Conservation (phyloP, 2,329 filamentous ascomycete genomes). For the Cadophora gregata region DNA sequence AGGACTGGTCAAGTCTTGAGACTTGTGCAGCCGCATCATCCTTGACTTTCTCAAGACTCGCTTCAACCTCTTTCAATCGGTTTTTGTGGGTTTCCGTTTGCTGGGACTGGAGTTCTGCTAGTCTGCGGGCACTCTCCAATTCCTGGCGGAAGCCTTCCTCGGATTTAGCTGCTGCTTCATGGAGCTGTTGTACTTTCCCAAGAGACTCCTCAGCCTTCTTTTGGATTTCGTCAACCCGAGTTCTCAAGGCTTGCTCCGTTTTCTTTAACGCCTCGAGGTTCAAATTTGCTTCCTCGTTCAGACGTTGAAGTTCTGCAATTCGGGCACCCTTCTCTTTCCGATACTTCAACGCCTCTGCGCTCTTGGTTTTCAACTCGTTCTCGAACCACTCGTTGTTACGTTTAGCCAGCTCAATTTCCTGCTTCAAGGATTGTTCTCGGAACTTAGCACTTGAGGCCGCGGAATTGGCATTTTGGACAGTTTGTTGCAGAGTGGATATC, state of each 20-base stretch:
- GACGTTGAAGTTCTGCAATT: constrained; percentile 85
- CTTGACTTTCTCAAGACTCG: constrained; percentile 61
- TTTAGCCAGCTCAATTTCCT: constrained; percentile 87
- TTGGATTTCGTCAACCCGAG: constrained; percentile 82
- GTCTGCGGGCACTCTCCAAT: constrained; percentile 77
- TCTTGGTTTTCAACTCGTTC: constrained; percentile 88
- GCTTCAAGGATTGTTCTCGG: constrained; percentile 86
- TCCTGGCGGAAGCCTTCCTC: constrained; percentile 88
- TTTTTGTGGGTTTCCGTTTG: constrained; percentile 75
- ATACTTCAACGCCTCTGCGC: constrained; percentile 83
- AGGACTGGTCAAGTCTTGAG: constrained; percentile 57
- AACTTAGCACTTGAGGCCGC: constrained; percentile 84
- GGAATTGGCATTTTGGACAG: constrained; percentile 81
- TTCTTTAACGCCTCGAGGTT: constrained; percentile 79
- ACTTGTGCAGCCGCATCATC: constrained; percentile 67
- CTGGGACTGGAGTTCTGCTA: constrained; percentile 83
- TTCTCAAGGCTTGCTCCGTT: constrained; percentile 79
- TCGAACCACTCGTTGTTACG: constrained; percentile 95
- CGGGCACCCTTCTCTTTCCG: constrained; percentile 93
- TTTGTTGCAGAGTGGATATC: constrained; percentile 80
- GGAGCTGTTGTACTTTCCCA: constrained; percentile 80
- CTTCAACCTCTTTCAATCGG: constrained; percentile 73
- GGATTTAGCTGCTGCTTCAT: constrained; percentile 81
- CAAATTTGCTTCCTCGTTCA: constrained; percentile 83
- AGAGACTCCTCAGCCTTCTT: constrained; percentile 87